Percentiles rank a stretch among this genome's conserved stretches.
phyloP scores from a whole-genome alignment of 1,139 yeast species.

The Kurtzmaniella quercitrusa region DNA sequence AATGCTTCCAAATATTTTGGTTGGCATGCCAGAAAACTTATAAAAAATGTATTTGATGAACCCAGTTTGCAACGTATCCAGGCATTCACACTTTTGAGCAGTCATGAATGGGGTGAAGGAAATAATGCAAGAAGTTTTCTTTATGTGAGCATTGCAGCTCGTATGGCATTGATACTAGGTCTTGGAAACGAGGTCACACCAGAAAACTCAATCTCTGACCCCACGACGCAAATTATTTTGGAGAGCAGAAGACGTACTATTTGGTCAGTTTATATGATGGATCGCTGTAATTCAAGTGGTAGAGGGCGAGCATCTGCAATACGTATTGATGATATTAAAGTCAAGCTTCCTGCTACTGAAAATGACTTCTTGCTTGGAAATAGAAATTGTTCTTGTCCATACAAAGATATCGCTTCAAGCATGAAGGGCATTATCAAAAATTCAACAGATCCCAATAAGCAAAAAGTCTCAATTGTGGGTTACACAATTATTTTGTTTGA shows the following conservation, averaged over 20 bases:
- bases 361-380: background rate
- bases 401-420: too few species aligned
- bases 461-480: constrained; percentile 18
- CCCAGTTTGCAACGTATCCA: constrained; percentile 36
- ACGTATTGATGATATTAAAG: background rate
- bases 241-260: constrained; percentile 34
- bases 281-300: constrained; percentile 36
- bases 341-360: background rate
- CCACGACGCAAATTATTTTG: constrained; percentile 15
- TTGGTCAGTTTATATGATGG: constrained; percentile 43
- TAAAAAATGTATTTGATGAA: constrained; percentile 31
- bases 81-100: constrained; percentile 31
- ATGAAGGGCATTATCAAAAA: background rate
- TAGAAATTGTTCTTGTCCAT: background rate
- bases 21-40: constrained; percentile 29
- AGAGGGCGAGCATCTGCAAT: constrained; percentile 23
- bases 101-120: constrained; percentile 42
- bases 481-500: constrained; percentile 26
- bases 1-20: constrained; percentile 37
- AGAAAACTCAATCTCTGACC: constrained; percentile 11
- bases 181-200: constrained; percentile 20
- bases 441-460: too few species aligned
- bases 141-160: constrained; percentile 35
- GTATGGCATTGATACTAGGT: constrained; percentile 37
- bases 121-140: constrained; percentile 32